phyloP scores from a whole-genome alignment of 228 moss, liverwort and hornwort genomes.

The Sphagnum magellanicum region DNA sequence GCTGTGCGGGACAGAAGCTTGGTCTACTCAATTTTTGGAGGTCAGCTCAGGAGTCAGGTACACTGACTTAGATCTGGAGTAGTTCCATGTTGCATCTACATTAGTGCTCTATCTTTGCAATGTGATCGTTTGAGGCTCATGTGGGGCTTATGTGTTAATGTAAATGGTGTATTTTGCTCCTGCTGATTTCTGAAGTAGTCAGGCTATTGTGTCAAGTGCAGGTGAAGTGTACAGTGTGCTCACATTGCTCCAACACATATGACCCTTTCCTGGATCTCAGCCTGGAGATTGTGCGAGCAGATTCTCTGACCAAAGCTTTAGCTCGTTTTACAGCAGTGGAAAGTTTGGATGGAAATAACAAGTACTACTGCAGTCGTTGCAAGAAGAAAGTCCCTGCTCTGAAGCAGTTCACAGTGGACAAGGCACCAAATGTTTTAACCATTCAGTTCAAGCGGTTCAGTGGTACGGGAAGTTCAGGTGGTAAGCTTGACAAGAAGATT shows the following conservation, averaged over 20 bases:
- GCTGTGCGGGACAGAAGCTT: constrained; percentile 39
- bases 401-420: constrained; percentile 42
- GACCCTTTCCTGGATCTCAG: constrained; percentile 50
- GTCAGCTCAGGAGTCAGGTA: constrained; percentile 48
- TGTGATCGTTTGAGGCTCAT: too few relatives aligned
- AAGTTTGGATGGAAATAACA: constrained; percentile 50
- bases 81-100: not conserved
- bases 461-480: constrained; percentile 22
- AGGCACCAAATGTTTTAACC: constrained; percentile 44
- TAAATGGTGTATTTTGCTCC: too few relatives aligned
- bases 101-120: not conserved
- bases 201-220: constrained; percentile 5
- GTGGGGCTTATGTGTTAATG: too few relatives aligned
- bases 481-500: constrained; percentile 53
- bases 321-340: constrained; percentile 47
- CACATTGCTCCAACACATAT: constrained; percentile 44
- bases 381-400: constrained; percentile 47
- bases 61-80: constrained; percentile 6
- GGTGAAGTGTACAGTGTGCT: constrained; percentile 47
- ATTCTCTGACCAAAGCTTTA: constrained; percentile 41
- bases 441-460: constrained; percentile 54
- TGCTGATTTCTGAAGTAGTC: too few relatives aligned
- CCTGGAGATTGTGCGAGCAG: constrained; percentile 41
- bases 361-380: constrained; percentile 40
- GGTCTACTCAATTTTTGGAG: constrained; percentile 51